phyloP scores from a whole-genome alignment of 2,329 filamentous ascomycete genomes.

The Falciphora oryzae region DNA sequence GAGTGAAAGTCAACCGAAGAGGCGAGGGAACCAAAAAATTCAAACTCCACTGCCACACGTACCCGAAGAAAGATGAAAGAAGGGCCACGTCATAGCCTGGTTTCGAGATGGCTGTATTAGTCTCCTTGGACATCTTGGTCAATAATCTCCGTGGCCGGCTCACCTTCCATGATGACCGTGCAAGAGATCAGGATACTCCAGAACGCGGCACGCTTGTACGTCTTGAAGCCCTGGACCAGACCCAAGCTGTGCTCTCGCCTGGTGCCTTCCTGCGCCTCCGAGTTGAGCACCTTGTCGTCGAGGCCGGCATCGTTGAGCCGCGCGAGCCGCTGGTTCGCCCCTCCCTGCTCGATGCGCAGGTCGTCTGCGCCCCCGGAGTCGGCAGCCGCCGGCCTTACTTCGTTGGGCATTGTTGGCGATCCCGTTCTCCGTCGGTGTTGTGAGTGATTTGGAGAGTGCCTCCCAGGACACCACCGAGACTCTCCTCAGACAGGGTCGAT shows the following conservation, averaged over 20 bases:
- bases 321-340: constrained; percentile 20
- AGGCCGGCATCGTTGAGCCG: constrained; percentile 25
- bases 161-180: constrained; percentile 40
- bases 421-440: too few relatives aligned
- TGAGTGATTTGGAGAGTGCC: too few relatives aligned
- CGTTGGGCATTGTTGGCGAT: background rate
- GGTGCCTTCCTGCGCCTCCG: constrained; percentile 30
- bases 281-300: constrained; percentile 31
- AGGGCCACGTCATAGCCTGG: constrained; percentile 39
- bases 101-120: too few relatives aligned
- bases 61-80: constrained; percentile 38
- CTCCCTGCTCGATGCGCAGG: constrained; percentile 19
- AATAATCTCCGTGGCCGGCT: too few relatives aligned
- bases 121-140: too few relatives aligned
- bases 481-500: too few relatives aligned
- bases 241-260: constrained; percentile 31
- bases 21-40: too few relatives aligned
- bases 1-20: too few relatives aligned
- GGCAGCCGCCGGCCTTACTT: background rate
- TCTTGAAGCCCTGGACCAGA: constrained; percentile 30
- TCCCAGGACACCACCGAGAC: too few relatives aligned
- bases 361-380: background rate
- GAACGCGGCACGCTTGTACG: constrained; percentile 33
- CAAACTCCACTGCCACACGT: too few relatives aligned
- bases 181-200: constrained; percentile 27